These are phyloP conservation scores for Fusarium paranaense DNA, from an alignment of 2,329 filamentous ascomycete genomes.

Conservation along the genomic window DNA sequence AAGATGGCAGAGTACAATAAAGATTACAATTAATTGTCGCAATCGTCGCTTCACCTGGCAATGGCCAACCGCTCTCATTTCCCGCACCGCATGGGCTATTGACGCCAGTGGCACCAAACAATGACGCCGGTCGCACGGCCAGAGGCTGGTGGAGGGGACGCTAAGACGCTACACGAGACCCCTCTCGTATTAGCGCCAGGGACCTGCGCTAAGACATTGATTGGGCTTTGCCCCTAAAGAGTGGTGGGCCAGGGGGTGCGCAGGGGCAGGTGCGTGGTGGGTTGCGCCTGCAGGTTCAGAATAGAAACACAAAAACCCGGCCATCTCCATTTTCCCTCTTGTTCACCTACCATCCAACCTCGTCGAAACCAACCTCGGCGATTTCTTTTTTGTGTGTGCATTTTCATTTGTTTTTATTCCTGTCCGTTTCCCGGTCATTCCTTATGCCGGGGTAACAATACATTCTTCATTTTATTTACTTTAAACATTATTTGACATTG, in stretches of 20 bases:
- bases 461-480: background rate
- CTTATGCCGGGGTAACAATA: conserved; percentile 39
- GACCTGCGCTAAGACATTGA: conserved; percentile 5
- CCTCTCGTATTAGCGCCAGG: conserved; percentile 26
- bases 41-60: background rate
- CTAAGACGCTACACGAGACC: conserved; percentile 21
- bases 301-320: conserved; percentile 24
- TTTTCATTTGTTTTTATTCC: conserved; percentile 8
- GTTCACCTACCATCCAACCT: conserved; percentile 10
- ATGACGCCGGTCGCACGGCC: background rate
- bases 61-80: conserved; percentile 1
- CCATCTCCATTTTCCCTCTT: conserved; percentile 19
- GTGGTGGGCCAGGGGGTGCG: background rate
- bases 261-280: background rate
- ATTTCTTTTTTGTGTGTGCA: conserved; percentile 11
- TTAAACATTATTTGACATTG: conserved; percentile 6
- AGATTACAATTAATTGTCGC: background rate
- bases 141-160: background rate
- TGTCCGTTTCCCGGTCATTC: conserved; percentile 39
- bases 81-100: background rate
- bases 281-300: conserved; percentile 17
- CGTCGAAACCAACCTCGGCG: background rate
- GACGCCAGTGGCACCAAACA: background rate
- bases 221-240: background rate
- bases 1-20: background rate